Base-by-base conservation (phyloP, 2,329 filamentous ascomycete species). In the Bisporella sp. region DNA sequence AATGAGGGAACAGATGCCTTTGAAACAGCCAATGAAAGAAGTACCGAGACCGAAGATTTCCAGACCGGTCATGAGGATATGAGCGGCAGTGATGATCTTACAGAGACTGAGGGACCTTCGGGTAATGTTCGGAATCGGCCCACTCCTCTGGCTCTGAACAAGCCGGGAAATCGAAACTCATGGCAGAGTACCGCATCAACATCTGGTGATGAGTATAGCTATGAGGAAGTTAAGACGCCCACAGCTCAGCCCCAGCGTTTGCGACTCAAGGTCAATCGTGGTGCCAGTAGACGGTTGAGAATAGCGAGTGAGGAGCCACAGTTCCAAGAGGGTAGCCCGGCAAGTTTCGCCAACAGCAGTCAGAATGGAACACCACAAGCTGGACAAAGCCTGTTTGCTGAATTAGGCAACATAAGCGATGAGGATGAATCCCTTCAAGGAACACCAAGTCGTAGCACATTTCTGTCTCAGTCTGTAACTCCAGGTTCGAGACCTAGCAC, bases 31-130 rank as follows among this genome's bases (percentile, higher is more conserved):
- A 88, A 95, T 62, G 92, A 96, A 45, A 82, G 82, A 31, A 79
- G 75, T 9, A 96, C 89, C 0, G 91, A 95, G 69, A 95, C 90
- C 8, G 92, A 97, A 59, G 89, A 89, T 56, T 97, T 97, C 79
- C 87, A 95, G 66, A 96, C 92, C 4, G 90, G 88, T n/a, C 81
- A 83, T 12, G 93, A 97, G 60, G 87, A 89, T 28, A 69, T 82
- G 47, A 90, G 84, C 62, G 86, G 82, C 50, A 89, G 89, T 54
- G 86, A 90, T 58, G 75, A 70, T 4, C 73, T 87, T 45, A 95
- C 90, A 1, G 92, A 96, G 69, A 97, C 91, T 1, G 92, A 96
- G 66, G 69, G 65, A 39, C 66, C 64, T 12, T 57, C 49, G 47
- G 63, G 58, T 46, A 66, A 60, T 40, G 47, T 63, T 45, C 64